A percentile compares a stretch with the other conserved stretches of the same genome.
Evolutionary conservation across 1,284 basidiomycete species (phyloP).

Genomic region (Ceratobasidium sp.): DNA sequence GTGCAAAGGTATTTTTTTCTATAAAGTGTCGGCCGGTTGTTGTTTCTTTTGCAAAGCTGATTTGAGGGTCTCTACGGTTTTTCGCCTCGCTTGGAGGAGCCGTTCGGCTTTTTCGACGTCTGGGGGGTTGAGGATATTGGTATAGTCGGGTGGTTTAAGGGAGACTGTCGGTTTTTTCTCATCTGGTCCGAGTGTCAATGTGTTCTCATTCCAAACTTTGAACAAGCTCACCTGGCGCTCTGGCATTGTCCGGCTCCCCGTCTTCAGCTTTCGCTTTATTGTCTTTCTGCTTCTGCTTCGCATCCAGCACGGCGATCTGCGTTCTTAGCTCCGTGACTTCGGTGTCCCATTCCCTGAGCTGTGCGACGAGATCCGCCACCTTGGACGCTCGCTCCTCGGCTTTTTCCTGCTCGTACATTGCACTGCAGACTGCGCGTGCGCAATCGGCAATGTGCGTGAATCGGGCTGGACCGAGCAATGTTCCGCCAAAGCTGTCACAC

Average conservation of each 20-base stretch:
- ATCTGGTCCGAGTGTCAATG: background rate
- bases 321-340: conserved; percentile 67
- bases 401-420: conserved; percentile 65
- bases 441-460: conserved; percentile 84
- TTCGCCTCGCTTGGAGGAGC: conserved; percentile 64
- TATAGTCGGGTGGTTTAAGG: conserved; percentile 59
- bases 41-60: conserved; percentile 13
- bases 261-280: background rate
- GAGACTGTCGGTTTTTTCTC: conserved; percentile 19
- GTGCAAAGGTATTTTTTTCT: background rate
- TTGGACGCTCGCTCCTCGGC: conserved; percentile 64
- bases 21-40: background rate
- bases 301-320: conserved; percentile 59
- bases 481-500: conserved; percentile 79
- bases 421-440: conserved; percentile 72
- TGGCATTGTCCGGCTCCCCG: background rate
- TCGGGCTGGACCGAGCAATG: conserved; percentile 74
- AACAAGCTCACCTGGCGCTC: background rate
- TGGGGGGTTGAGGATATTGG: conserved; percentile 56
- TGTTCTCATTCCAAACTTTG: background rate
- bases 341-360: conserved; percentile 72
- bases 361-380: conserved; percentile 68
- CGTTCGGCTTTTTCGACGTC: conserved; percentile 64
- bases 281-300: background rate
- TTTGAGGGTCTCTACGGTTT: conserved; percentile 56